Percentiles rank a stretch among this genome's conserved stretches.
Evolutionary conservation across 371 early-diverging fungal species (phyloP).

Genomic region (Entomophthora muscae): DNA sequence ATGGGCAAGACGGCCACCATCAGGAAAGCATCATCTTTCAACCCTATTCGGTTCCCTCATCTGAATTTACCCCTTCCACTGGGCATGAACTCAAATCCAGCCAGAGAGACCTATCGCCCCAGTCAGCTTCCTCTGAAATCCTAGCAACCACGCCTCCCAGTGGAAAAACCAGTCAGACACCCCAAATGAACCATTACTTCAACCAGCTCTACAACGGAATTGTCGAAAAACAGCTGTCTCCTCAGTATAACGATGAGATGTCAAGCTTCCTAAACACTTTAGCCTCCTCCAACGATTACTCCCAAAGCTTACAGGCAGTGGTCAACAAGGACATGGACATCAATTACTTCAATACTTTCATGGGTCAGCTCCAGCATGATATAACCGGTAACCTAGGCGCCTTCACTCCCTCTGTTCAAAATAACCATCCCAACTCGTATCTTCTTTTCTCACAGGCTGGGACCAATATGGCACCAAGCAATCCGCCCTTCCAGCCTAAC

Average conservation of each 20-base stretch:
- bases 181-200: background rate
- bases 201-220: background rate
- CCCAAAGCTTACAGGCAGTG: too few species aligned
- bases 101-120: constrained; percentile 1
- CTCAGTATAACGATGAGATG: background rate
- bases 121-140: constrained; percentile 2
- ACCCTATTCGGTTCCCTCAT: constrained; percentile 4
- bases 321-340: background rate
- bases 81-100: too few species aligned
- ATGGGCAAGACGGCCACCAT: constrained; percentile 14
- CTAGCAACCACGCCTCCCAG: background rate
- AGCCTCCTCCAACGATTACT: background rate
- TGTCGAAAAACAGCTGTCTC: background rate
- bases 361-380: background rate
- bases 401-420: too few species aligned
- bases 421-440: too few species aligned
- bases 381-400: too few species aligned
- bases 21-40: constrained; percentile 7
- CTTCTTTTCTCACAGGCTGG: too few species aligned
- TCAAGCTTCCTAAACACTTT: background rate
- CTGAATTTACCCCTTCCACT: background rate
- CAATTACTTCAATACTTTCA: background rate
- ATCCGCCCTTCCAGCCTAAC: too few species aligned
- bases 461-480: too few species aligned
- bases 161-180: too few species aligned